Conservation (phyloP, 2,329 filamentous ascomycete genomes). For the Colletotrichum caudatum region DNA sequence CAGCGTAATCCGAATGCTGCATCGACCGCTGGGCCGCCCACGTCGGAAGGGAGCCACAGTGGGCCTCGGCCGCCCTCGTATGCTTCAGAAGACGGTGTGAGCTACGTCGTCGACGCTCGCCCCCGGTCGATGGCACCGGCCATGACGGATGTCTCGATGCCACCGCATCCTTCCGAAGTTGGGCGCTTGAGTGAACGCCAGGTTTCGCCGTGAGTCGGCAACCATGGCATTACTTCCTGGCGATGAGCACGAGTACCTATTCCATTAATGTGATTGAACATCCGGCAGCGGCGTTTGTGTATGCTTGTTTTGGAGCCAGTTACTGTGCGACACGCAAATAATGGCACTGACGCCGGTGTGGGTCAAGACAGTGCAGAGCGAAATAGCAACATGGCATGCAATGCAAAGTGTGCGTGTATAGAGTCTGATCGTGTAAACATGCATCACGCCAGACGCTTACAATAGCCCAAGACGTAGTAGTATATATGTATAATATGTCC, state of each 20-base stretch:
- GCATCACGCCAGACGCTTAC: neutral
- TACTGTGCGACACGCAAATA: constrained; percentile 1
- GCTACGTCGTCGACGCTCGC: constrained; percentile 76
- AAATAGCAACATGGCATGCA: neutral
- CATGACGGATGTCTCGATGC: constrained; percentile 45
- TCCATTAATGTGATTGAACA: constrained; percentile 2
- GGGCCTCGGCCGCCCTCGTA: constrained; percentile 78
- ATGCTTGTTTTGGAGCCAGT: neutral
- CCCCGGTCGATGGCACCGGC: constrained; percentile 68
- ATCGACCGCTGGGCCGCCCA: constrained; percentile 8
- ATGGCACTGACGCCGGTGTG: neutral
- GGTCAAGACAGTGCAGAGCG: neutral
- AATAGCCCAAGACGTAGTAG: neutral
- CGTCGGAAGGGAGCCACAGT: constrained; percentile 42
- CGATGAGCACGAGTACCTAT: neutral
- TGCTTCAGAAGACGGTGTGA: constrained; percentile 78
- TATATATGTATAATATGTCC: neutral
- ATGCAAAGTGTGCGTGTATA: neutral
- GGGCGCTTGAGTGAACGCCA: constrained; percentile 43
- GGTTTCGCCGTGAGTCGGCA: neutral
- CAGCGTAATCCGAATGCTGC: constrained; percentile 68
- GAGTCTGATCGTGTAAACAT: neutral
- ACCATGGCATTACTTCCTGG: neutral
- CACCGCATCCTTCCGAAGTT: constrained; percentile 62
- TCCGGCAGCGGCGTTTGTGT: neutral